Evolutionary conservation across 805 yeast genomes (phyloP).

Genomic region (Lachancea quebecensis): DNA sequence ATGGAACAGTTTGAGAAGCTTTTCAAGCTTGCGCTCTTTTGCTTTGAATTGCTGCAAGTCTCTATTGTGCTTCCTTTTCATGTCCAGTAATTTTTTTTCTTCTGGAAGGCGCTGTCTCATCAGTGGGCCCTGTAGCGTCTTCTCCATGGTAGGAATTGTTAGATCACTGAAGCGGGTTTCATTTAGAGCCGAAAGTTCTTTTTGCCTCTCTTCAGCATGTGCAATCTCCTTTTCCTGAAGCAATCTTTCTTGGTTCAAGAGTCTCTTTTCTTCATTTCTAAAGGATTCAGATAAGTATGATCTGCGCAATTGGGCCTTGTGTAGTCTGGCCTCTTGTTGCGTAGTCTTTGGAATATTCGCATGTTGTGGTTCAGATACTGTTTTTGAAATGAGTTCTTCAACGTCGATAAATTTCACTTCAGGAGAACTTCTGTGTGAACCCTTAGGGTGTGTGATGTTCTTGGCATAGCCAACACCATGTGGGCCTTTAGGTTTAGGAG

Average conservation of each 20-base stretch:
- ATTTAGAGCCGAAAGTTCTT: slow-evolving; percentile 23
- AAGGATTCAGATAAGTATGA: slow-evolving; percentile 60
- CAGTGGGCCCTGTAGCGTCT: slow-evolving; percentile 57
- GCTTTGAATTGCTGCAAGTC: slow-evolving; percentile 44
- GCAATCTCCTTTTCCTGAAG: slow-evolving; percentile 32
- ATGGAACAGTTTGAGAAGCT: slow-evolving; percentile 65
- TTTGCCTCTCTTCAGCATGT: slow-evolving; percentile 33
- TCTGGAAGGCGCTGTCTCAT: slow-evolving; percentile 67
- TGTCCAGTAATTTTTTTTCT: slow-evolving; percentile 48
- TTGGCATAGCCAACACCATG: slow-evolving; percentile 58
- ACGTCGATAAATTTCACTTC: slow-evolving; percentile 51
- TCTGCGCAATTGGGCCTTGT: slow-evolving; percentile 59
- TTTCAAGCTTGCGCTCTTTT: slow-evolving; percentile 46
- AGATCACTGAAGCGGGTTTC: slow-evolving; percentile 34
- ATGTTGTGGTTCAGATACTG: slow-evolving; percentile 42
- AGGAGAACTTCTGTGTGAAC: slow-evolving; percentile 49
- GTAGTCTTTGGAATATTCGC: slow-evolving; percentile 19
- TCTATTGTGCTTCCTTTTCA: slow-evolving; percentile 65
- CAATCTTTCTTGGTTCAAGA: slow-evolving; percentile 29
- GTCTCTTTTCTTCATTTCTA: slow-evolving; percentile 43
- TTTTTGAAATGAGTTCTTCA: slow-evolving; percentile 47
- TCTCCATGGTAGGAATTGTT: slow-evolving; percentile 76
- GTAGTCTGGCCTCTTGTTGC: slow-evolving; percentile 24
- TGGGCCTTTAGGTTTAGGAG: slow-evolving; percentile 40
- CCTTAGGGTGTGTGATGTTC: slow-evolving; percentile 60